These are phyloP conservation scores for Heimioporus sp. DNA, from an alignment of 768 basidiomycete genomes.

Conservation along the genomic window DNA sequence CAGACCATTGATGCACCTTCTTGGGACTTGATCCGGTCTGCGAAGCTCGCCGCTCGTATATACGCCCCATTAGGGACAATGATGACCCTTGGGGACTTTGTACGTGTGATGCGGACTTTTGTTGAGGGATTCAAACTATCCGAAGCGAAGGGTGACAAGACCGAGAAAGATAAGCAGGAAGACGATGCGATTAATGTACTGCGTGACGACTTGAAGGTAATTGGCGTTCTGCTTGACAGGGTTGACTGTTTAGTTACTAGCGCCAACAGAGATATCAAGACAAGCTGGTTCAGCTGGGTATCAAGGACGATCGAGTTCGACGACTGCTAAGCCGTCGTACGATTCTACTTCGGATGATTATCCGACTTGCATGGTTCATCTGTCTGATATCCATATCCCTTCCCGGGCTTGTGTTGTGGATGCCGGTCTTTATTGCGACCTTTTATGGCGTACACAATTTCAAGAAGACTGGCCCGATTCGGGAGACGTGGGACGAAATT, in stretches of 20 bases:
- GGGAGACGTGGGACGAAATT: constrained; percentile 88
- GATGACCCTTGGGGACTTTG: constrained; percentile 83
- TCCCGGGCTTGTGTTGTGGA: constrained; percentile 80
- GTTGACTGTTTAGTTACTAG: not conserved
- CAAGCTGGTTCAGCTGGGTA: constrained; percentile 57
- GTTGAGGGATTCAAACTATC: constrained; percentile 68
- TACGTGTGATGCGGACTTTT: constrained; percentile 72
- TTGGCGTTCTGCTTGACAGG: not conserved
- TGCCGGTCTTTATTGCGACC: constrained; percentile 72
- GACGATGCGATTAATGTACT: constrained; percentile 34
- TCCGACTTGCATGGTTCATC: constrained; percentile 64
- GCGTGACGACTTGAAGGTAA: constrained; percentile 61
- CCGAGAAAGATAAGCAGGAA: constrained; percentile 21
- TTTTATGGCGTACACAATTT: constrained; percentile 70
- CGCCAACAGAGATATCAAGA: constrained; percentile 67
- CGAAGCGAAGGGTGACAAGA: constrained; percentile 26
- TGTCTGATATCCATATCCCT: constrained; percentile 63
- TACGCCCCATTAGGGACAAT: constrained; percentile 87
- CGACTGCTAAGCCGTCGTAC: constrained; percentile 52
- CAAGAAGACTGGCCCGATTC: constrained; percentile 78
- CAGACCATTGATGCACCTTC: constrained; percentile 85
- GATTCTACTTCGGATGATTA: constrained; percentile 60
- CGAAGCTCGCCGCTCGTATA: constrained; percentile 74
- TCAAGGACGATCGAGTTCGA: constrained; percentile 87
- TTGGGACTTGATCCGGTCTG: constrained; percentile 73